Evolutionary conservation across 2,329 filamentous ascomycete genomes (phyloP).

Genomic region (Cladorrhinum sp.): DNA sequence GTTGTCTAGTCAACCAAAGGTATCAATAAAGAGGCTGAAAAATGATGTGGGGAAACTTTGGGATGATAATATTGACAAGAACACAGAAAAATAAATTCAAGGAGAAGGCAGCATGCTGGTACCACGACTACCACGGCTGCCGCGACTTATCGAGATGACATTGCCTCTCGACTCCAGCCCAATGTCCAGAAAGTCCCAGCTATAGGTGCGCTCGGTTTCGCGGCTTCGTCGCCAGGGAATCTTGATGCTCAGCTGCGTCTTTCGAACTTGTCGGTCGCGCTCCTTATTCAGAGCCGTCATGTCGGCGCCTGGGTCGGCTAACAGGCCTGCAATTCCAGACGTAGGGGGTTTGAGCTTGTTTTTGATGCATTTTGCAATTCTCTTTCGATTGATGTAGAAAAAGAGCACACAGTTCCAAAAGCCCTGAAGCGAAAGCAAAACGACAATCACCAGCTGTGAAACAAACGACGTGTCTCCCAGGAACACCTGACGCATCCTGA

Average conservation of each 20-base stretch:
- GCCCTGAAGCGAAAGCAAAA: conserved; percentile 19
- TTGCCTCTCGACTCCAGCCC: conserved; percentile 4
- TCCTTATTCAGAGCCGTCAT: neutral
- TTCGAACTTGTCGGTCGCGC: neutral
- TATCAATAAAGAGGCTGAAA: too few species aligned
- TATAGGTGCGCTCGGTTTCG: neutral
- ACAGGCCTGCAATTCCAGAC: neutral
- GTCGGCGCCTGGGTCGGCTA: neutral
- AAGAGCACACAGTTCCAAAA: conserved; percentile 22
- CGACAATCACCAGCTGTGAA: conserved; percentile 15
- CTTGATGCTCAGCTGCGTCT: neutral
- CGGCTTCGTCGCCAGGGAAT: neutral
- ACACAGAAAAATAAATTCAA: neutral
- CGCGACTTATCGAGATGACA: neutral
- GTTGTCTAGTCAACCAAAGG: neutral
- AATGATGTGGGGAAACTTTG: too few species aligned
- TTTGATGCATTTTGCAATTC: conserved; percentile 1
- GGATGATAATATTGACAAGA: neutral
- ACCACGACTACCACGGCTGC: neutral
- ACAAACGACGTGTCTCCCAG: conserved; percentile 6
- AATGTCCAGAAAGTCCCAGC: conserved; percentile 20
- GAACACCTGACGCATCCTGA: conserved; percentile 13
- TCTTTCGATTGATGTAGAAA: conserved; percentile 16
- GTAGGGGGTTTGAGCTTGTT: neutral
- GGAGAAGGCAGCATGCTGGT: neutral